Base-by-base conservation (phyloP, 2,329 filamentous ascomycete genomes). In the Alternaria alternata region DNA sequence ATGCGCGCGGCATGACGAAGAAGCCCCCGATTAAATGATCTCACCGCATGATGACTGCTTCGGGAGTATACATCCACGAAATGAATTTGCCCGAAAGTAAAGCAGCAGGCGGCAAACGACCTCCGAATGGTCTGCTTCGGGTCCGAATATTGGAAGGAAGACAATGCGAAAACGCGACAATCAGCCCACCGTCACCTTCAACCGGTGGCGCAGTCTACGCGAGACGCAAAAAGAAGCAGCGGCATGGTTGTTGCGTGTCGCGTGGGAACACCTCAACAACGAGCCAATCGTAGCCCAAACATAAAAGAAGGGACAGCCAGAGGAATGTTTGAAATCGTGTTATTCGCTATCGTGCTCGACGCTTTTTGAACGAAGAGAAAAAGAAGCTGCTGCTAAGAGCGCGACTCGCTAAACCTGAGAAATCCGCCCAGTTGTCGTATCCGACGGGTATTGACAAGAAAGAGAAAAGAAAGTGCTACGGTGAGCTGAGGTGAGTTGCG, bases 391-490 rank as follows among this genome's bases (percentile, higher is more conserved):
- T 49, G 6, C 30, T 18, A 38, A 38, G 46, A 36, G 46, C 49
- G 18, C 5, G 64, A 51, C 36, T 65, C 61, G 68, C 57, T 60
- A 56, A 66, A 57, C n/a, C 20, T 16, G 59, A 63, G 47, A 65
- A 44, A 52, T 43, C 47, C 59, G 58, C 54, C 62, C 62, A 62
- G 48, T 54, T 44, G 56, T 68, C 54, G 59, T 65, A 65, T 47
- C 51, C 54, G 51, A 63, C 46, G 54, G 62, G 46, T 49, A 63
- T 69, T 56, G 59, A 62, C 51, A 61, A 62, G 47, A 55, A 53
- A 59, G 38, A 43, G 55, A 52, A 51, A 65, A 46, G 56, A 68
- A 59, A 54, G 54, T 61, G 44, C 63, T 51, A 43, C 38, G 39
- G 39, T 42, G 39, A 18, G 39, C 18, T 41, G 39, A 60, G 43